Percentiles rank a stretch among this genome's conserved stretches.
These are phyloP conservation scores for Geranium rotundifolium DNA, from an alignment of 345 rosid genomes.

Conservation along the genomic window DNA sequence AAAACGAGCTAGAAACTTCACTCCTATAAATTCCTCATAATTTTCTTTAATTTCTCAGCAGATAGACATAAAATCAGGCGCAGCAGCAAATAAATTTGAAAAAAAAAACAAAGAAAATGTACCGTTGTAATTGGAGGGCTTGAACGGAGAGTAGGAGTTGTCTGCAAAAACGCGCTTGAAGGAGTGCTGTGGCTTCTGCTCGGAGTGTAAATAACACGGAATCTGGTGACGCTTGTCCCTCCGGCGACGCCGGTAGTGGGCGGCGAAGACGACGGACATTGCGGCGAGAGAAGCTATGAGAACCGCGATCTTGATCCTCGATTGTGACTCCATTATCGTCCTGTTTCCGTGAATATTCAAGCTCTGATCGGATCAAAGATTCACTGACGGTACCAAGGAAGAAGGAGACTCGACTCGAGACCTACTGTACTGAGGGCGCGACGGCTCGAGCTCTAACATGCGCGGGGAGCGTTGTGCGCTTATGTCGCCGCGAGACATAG, in stretches of 20 bases:
- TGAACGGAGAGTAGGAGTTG: conserved; percentile 71
- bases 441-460: neutral
- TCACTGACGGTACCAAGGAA: neutral
- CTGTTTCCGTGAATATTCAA: neutral
- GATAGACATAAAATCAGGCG: neutral
- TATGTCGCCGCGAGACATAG: neutral
- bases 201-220: conserved; percentile 64
- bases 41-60: neutral
- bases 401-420: neutral
- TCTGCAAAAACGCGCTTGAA: conserved; percentile 79
- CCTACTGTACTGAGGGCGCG: neutral
- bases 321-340: conserved; percentile 27
- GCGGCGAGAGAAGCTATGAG: conserved; percentile 41
- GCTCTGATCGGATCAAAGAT: neutral
- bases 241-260: conserved; percentile 33
- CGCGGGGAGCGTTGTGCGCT: neutral
- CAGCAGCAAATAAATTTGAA: neutral
- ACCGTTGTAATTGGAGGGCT: conserved; percentile 35
- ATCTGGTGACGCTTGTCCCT: conserved; percentile 18
- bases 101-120: conserved; percentile 10
- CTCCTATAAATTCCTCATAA: neutral
- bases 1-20: neutral
- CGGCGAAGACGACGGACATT: conserved; percentile 32
- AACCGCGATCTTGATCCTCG: conserved; percentile 32
- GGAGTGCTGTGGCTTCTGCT: conserved; percentile 47